A percentile compares a stretch with the other conserved stretches of the same genome.
phyloP scores from a whole-genome alignment of 163 green algal genomes.

The Chlorella variabilis region DNA sequence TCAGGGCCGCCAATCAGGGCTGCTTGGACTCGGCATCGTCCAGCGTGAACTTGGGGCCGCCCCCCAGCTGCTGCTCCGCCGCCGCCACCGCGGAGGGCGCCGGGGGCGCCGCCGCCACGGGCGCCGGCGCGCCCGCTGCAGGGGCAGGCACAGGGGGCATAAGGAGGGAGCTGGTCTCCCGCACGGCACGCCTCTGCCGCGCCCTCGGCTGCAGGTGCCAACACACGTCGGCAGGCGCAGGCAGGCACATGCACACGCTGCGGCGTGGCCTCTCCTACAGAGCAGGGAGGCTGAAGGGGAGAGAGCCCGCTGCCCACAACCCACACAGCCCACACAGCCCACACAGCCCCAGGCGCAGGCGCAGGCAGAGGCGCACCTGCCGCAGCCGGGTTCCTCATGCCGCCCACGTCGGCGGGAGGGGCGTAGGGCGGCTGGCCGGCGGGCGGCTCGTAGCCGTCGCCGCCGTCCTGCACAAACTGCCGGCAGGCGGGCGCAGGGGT shows the following conservation, averaged over 20 bases:
- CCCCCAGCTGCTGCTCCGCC: background rate
- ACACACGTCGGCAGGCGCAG: no score
- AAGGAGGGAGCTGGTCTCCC: no score
- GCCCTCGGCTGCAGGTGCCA: no score
- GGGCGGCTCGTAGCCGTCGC: background rate
- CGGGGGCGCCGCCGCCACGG: background rate
- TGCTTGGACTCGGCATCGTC: constrained; percentile 1
- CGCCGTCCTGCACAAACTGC: constrained; percentile 15
- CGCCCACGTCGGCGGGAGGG: background rate
- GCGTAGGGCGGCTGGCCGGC: background rate
- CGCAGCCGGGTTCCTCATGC: background rate
- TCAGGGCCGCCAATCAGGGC: background rate
- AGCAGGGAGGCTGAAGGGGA: no score
- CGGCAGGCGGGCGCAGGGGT: background rate
- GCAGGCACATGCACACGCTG: no score
- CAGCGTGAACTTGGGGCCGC: constrained; percentile 12
- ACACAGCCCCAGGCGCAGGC: no score
- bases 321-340: no score
- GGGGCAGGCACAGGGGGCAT: no score
- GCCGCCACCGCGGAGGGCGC: background rate
- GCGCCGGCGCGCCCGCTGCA: background rate
- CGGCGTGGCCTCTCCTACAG: no score
- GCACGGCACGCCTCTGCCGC: no score
- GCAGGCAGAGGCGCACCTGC: background rate
- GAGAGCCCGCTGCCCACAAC: no score